phyloP scores from a whole-genome alignment of 768 basidiomycete genomes.

The Neoboletus brunneissimus region DNA sequence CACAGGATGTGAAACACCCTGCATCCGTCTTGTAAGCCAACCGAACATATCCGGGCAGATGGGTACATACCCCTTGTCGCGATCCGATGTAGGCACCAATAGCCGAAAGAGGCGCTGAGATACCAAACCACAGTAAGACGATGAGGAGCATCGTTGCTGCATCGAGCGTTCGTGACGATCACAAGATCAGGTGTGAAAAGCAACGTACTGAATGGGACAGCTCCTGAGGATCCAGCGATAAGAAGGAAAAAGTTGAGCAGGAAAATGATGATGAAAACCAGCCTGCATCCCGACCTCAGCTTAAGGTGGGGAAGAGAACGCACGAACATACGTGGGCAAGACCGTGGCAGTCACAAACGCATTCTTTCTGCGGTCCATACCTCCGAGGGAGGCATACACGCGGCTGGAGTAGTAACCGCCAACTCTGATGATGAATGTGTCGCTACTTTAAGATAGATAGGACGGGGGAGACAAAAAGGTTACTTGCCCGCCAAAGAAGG shows the following conservation, averaged over 20 bases:
- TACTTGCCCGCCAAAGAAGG: constrained; percentile 79
- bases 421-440: constrained; percentile 45
- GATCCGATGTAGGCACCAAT: constrained; percentile 85
- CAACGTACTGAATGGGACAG: constrained; percentile 84
- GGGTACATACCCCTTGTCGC: constrained; percentile 71
- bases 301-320: background rate
- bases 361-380: constrained; percentile 73
- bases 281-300: constrained; percentile 38
- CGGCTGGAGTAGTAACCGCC: constrained; percentile 88
- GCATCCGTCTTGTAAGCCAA: constrained; percentile 9
- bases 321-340: constrained; percentile 69
- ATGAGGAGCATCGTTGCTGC: constrained; percentile 82
- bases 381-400: constrained; percentile 71
- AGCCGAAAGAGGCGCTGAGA: constrained; percentile 85
- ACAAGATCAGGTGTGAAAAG: background rate
- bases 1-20: constrained; percentile 80
- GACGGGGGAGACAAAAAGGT: background rate
- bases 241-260: constrained; percentile 90
- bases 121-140: constrained; percentile 87
- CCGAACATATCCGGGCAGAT: background rate
- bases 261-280: constrained; percentile 84
- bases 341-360: constrained; percentile 86
- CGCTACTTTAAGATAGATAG: background rate
- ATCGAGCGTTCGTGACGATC: background rate
- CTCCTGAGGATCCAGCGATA: constrained; percentile 83